Evolutionary conservation across 176 grass and related monocot species (phyloP).

Genomic region (Neostapfia colusana): DNA sequence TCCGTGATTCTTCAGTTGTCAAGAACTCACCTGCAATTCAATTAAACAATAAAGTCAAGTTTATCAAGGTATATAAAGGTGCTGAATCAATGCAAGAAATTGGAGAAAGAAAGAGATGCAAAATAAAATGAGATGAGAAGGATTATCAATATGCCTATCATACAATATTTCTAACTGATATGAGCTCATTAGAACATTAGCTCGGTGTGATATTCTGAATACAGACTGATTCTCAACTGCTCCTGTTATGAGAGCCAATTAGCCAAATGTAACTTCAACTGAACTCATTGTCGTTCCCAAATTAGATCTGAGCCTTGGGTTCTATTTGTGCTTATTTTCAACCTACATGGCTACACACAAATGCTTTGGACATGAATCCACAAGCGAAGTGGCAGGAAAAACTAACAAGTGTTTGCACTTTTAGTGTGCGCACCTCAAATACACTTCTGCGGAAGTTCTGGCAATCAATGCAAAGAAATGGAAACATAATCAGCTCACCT

Average conservation of each 20-base stretch:
- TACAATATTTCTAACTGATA: not conserved
- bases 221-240: not conserved
- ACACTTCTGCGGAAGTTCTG: not conserved
- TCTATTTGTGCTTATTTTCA: not conserved
- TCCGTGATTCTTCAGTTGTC: conserved; percentile 67
- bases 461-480: not conserved
- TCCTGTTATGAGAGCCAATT: too few relatives aligned
- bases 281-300: not conserved
- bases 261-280: not conserved
- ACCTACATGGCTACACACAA: not conserved
- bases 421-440: conserved; percentile 3
- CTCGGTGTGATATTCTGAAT: not conserved
- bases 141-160: not conserved
- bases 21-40: conserved; percentile 67
- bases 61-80: not conserved
- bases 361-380: conserved; percentile 18
- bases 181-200: not conserved
- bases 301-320: not conserved
- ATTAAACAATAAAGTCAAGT: not conserved
- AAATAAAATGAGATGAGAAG: not conserved
- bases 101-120: not conserved
- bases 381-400: not conserved
- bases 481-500: not conserved
- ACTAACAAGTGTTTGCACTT: not conserved
- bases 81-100: not conserved